A percentile compares a stretch with the other conserved stretches of the same genome.
Evolutionary conservation across 352 stramenopile species (phyloP).

Genomic region (Pythium insidiosum): DNA sequence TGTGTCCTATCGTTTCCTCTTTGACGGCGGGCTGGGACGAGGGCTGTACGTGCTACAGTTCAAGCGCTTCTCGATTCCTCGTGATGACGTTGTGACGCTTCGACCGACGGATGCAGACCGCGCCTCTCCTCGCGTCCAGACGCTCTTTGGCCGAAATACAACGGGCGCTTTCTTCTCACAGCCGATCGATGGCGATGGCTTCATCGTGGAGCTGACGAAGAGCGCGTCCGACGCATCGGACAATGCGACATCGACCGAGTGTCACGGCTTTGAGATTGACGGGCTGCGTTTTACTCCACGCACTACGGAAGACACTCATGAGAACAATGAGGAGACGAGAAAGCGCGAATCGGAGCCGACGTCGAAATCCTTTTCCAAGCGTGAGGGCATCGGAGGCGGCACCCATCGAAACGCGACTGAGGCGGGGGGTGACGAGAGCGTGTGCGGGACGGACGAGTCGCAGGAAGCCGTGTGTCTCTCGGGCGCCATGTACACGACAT

Average conservation of each 20-base stretch:
- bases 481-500: conserved; percentile 31
- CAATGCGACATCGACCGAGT: too few species aligned
- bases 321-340: too few species aligned
- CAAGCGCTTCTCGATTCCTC: conserved; percentile 35
- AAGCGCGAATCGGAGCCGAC: conserved; percentile 17
- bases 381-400: too few species aligned
- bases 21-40: conserved; percentile 33
- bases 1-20: conserved; percentile 35
- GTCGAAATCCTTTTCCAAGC: too few species aligned
- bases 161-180: conserved; percentile 45
- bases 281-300: conserved; percentile 34
- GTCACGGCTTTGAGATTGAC: conserved; percentile 43
- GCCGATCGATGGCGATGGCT: conserved; percentile 28
- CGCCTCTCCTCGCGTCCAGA: conserved; percentile 7
- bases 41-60: conserved; percentile 63
- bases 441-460: conserved; percentile 63
- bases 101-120: conserved; percentile 17
- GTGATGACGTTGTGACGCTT: conserved; percentile 36
- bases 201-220: conserved; percentile 41
- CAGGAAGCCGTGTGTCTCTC: conserved; percentile 55
- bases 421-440: conserved; percentile 51
- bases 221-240: background rate
- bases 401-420: background rate
- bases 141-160: conserved; percentile 35
- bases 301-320: too few species aligned